phyloP scores from a whole-genome alignment of 2,329 filamentous ascomycete genomes.

The Sclerotinia nivalis region DNA sequence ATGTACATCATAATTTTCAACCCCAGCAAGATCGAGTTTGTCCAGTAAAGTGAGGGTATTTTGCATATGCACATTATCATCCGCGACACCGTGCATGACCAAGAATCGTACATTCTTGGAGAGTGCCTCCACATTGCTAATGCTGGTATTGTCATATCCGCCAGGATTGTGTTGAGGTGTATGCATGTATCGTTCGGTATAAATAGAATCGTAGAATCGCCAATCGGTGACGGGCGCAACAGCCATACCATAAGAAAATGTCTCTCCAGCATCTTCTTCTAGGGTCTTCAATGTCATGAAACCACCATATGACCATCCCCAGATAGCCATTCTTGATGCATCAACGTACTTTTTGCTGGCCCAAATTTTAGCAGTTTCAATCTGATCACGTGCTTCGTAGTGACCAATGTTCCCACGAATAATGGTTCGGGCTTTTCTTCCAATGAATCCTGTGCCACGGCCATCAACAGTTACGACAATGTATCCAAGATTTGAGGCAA shows the following conservation, averaged over 20 bases:
- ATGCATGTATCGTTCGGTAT: slow-evolving; percentile 97
- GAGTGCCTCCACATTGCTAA: slow-evolving; percentile 74
- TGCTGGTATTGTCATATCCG: slow-evolving; percentile 75
- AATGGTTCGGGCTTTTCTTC: slow-evolving; percentile 77
- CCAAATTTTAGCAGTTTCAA: slow-evolving; percentile 84
- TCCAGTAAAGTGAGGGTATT: slow-evolving; percentile 88
- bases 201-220: slow-evolving; percentile 92
- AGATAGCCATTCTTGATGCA: slow-evolving; percentile 79
- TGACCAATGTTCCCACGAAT: slow-evolving; percentile 82
- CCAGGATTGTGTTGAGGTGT: slow-evolving; percentile 77
- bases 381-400: slow-evolving; percentile 87
- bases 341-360: slow-evolving; percentile 82
- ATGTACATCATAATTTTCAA: slow-evolving; percentile 96
- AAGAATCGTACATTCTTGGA: slow-evolving; percentile 80
- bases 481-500: slow-evolving; percentile 84
- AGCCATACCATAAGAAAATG: slow-evolving; percentile 96
- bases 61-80: slow-evolving; percentile 98
- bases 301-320: slow-evolving; percentile 98
- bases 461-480: slow-evolving; percentile 94
- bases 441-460: slow-evolving; percentile 87
- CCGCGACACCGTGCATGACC: slow-evolving; percentile 92
- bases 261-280: slow-evolving; percentile 83
- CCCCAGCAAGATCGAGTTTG: slow-evolving; percentile 73
- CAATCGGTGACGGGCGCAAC: slow-evolving; percentile 99
- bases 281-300: slow-evolving; percentile 95